phyloP scores from a whole-genome alignment of 2,329 filamentous ascomycete genomes.

The Elsinoe batatas region DNA sequence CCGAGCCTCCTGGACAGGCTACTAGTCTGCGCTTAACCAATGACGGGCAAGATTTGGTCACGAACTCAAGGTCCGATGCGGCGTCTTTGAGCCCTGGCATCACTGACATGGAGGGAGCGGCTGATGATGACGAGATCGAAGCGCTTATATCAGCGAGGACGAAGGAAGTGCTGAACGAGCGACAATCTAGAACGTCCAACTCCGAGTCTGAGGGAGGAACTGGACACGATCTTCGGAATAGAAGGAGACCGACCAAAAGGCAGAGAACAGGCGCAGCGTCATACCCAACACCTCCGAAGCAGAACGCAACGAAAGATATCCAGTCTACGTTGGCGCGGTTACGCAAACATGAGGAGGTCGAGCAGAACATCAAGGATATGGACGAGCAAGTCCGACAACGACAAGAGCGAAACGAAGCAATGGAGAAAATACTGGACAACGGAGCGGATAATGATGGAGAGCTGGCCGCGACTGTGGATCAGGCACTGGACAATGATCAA shows the following conservation, averaged over 20 bases:
- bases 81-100: neutral
- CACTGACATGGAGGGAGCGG: constrained; percentile 17
- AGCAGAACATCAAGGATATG: constrained; percentile 20
- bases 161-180: neutral
- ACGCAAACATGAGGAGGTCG: constrained; percentile 19
- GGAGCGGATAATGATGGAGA: constrained; percentile 13
- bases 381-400: constrained; percentile 14
- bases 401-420: constrained; percentile 12
- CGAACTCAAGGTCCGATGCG: constrained; percentile 27
- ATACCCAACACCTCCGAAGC: neutral
- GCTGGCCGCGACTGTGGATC: constrained; percentile 30
- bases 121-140: constrained; percentile 25
- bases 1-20: constrained; percentile 18
- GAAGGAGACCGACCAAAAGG: neutral
- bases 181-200: neutral
- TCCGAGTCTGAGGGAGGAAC: too few species aligned
- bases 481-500: constrained; percentile 24
- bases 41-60: constrained; percentile 45
- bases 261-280: neutral
- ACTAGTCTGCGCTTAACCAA: constrained; percentile 46
- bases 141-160: constrained; percentile 24
- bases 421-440: constrained; percentile 13
- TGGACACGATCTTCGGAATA: neutral
- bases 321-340: constrained; percentile 21
- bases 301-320: constrained; percentile 23